phyloP scores from a whole-genome alignment of 2,329 filamentous ascomycete species.

The Apiospora koreana region DNA sequence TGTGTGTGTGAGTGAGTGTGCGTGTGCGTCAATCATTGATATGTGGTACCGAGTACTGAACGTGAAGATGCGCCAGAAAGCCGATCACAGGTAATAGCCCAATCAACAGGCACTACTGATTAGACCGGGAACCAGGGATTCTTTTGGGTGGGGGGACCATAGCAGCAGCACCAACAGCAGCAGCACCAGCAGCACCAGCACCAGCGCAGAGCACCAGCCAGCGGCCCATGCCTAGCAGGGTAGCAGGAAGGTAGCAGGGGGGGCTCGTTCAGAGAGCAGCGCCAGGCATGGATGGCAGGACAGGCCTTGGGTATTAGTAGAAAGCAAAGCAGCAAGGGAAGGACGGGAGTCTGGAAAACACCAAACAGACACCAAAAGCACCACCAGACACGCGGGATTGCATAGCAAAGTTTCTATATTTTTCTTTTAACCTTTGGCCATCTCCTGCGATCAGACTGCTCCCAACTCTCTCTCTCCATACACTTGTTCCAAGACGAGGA shows the following conservation, averaged over 20 bases:
- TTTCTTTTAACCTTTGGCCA: constrained; percentile 11
- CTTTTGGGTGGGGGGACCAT: background rate
- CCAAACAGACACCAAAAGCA: constrained; percentile 11
- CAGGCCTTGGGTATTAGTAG: background rate
- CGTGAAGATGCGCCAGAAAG: constrained; percentile 5
- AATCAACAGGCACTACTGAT: background rate
- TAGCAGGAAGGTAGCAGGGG: background rate
- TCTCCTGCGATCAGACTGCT: constrained; percentile 8
- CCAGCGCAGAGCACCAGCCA: too few species aligned
- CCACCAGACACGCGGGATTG: constrained; percentile 12
- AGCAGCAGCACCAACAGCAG: background rate
- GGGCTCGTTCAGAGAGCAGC: constrained; percentile 1
- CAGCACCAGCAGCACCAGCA: too few species aligned
- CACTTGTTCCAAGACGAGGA: background rate
- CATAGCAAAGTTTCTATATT: constrained; percentile 8
- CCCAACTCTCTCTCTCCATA: background rate
- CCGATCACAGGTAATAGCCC: constrained; percentile 5
- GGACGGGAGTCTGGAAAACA: constrained; percentile 4
- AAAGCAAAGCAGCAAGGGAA: constrained; percentile 12
- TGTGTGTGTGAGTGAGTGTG: background rate
- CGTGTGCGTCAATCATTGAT: background rate
- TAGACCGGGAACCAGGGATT: background rate
- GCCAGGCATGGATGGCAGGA: background rate
- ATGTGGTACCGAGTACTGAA: background rate
- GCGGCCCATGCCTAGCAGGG: background rate